Base-by-base conservation (phyloP, 768 basidiomycete species). In the Hericium alpestre region DNA sequence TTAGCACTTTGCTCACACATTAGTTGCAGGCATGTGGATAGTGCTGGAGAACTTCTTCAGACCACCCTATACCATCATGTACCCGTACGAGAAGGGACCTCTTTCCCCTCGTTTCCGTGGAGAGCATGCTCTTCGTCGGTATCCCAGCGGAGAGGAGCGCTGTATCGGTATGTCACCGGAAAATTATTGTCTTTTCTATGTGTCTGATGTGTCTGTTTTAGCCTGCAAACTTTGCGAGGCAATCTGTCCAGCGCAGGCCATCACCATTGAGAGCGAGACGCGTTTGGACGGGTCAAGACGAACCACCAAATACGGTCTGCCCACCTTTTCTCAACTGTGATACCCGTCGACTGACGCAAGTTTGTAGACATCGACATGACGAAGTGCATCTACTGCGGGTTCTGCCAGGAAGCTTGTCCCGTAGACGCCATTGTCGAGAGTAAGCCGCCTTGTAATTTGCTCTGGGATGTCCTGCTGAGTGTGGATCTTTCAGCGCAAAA, bases 381-480 rank as follows among this genome's bases (percentile, higher is more conserved):
- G 58, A 98, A 94, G 79, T 98, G 96, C 74, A 99, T 99, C 67
- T 99, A 99, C 77, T 99, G 96, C 72, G 96, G 96, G 55, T 98
- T 97, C 79, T 98, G 96, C 72, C 95, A 98, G 73, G 96, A 98
- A 74, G 96, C 96, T 32, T 99, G 96, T 70, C 96, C 96, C 2
- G 96, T 98, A 57, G 96, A 98, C 73, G 96, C 96, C 58, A 98
- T 99, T 65, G 96, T 99, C 55, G 96, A 98, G 77, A 95, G 94
- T 95, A 68, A 62, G 91, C 75, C 53, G 23, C 10, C 13, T 9
- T 51, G 18, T 32, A 32, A 32, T 32, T 32, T 32, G 32, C 32
- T 10, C 32, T 10, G 4, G 32, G 32, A 32, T 32, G 32, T 32
- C 32, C 32, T 32, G 9, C 32, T 32, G 32, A 25, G 57, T 53